Evolutionary conservation across 768 basidiomycete genomes (phyloP).

Genomic region (Lactifluus piperatus): DNA sequence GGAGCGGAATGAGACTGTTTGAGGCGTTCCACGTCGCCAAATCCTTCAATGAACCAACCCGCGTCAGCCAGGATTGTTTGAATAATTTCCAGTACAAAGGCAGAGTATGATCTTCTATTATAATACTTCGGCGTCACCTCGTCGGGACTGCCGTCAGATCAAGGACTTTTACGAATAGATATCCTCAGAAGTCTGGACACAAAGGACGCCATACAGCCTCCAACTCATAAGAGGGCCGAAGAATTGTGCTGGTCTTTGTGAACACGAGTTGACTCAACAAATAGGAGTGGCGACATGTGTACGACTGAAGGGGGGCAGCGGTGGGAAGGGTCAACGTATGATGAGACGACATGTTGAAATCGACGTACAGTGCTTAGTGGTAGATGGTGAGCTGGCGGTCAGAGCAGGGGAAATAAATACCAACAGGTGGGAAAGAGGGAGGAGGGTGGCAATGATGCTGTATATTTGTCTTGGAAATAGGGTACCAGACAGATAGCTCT

Average conservation of each 20-base stretch:
- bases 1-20: constrained; percentile 21
- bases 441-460: neutral
- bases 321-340: neutral
- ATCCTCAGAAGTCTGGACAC: constrained; percentile 25
- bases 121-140: neutral
- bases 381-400: neutral
- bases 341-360: too few species aligned
- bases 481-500: too few species aligned
- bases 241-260: neutral
- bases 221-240: constrained; percentile 22
- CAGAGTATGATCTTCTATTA: constrained; percentile 23
- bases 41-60: constrained; percentile 27
- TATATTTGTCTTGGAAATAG: neutral
- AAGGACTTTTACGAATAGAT: neutral
- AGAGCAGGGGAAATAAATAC: neutral
- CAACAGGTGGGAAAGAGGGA: neutral
- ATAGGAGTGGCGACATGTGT: neutral
- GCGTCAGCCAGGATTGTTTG: constrained; percentile 24
- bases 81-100: constrained; percentile 22
- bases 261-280: neutral
- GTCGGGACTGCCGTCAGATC: neutral
- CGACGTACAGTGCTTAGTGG: neutral
- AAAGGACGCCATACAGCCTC: constrained; percentile 24
- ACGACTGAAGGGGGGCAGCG: constrained; percentile 10
- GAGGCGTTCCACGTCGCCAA: constrained; percentile 25